Evolutionary conservation across 441 rosid species (phyloP).

Genomic region (Syzygium syzygioides): DNA sequence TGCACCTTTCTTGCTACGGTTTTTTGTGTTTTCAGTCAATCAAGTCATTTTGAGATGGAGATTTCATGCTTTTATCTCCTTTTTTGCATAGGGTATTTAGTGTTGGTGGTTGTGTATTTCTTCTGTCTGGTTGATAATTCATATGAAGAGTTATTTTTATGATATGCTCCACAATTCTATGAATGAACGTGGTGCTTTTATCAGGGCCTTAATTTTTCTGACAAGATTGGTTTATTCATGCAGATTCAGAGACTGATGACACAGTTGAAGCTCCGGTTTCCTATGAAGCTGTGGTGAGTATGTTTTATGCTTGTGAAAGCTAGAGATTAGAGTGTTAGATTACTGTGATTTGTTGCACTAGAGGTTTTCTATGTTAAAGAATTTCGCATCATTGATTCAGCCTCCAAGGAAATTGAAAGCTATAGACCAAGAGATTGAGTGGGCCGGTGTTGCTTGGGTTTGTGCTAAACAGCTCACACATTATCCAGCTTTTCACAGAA

Average conservation of each 20-base stretch:
- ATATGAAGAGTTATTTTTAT: neutral
- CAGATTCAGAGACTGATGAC: neutral
- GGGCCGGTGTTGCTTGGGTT: slow-evolving; percentile 28
- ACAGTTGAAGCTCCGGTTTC: neutral
- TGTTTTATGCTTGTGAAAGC: neutral
- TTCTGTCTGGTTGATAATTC: neutral
- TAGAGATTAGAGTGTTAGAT: neutral
- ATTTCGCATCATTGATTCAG: slow-evolving; percentile 8
- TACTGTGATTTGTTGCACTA: neutral
- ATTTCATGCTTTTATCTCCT: neutral
- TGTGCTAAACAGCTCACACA: slow-evolving; percentile 36
- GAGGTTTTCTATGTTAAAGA: neutral
- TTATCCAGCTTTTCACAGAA: slow-evolving; percentile 22
- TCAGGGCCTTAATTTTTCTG: neutral
- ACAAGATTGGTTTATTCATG: neutral
- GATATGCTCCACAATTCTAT: neutral
- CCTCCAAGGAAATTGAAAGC: slow-evolving; percentile 22
- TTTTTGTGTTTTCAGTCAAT: neutral
- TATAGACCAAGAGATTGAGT: slow-evolving; percentile 15
- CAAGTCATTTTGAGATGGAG: neutral
- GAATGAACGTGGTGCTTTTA: neutral
- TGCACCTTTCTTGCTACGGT: neutral
- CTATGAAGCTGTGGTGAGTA: neutral
- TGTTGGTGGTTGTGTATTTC: neutral
- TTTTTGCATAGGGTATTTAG: neutral